Evolutionary conservation across 108 stramenopile species (phyloP), one percentile per base, ranked within the genome.

Genomic region (Discostella pseudostelligera): DNA sequence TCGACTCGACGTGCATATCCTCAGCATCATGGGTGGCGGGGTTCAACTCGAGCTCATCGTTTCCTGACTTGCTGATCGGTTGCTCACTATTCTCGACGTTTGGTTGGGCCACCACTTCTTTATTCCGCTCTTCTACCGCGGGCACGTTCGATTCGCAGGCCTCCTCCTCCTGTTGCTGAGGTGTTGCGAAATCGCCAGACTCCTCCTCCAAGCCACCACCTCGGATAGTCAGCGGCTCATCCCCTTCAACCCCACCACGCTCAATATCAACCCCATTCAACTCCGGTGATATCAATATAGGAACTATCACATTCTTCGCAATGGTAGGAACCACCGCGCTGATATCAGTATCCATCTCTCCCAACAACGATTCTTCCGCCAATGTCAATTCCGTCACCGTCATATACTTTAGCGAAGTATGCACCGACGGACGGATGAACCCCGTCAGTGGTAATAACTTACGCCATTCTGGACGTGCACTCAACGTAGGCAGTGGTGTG

Each of bases 321-420:
- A 60, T 20, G 36, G 59, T 60, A 29, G 59, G n/a, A 6, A 2
- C 14, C 37, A 32, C 17, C 12, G 40, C 35, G 36, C 20, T 25
- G 59, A 6, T 22, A 40, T 28, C 59, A 35, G 55, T 35, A 35
- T 19, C 32, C n/a, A 26, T 14, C 26, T 51, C 50, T 11, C 0
- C 12, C 7, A 7, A 16, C 0, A 11, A 2, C 21, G 28, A 36
- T 29, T 32, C 43, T 12, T 59, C 59, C 3, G 26, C 13, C 59
- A 60, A 60, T 22, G 59, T 60, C 28, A 60, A 29, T 20, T 60
- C 59, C 28, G 59, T 60, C 59, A 60, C 59, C 21, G 43, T 60
- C 59, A 60, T 46, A 39, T 14, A 16, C 44, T 43, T 20, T 29
- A 60, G 6, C 26, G 59, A 46, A 10, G 59, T 43, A 43, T 44